Percentiles rank a stretch among this genome's conserved stretches.
phyloP scores from a whole-genome alignment of 805 yeast genomes.

The Wickerhamiella parazyma region DNA sequence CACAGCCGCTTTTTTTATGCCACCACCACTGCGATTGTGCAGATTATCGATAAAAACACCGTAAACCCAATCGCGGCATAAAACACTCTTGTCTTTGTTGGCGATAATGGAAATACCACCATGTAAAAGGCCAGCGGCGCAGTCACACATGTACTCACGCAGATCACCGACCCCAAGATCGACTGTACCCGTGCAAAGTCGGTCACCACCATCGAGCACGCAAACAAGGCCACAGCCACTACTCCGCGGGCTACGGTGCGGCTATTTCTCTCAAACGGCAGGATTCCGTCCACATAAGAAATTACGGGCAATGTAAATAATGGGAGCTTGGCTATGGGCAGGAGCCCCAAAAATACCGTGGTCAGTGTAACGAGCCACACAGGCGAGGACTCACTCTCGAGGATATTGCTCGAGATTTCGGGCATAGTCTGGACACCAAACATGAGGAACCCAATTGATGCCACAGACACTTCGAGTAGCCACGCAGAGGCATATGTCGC shows the following conservation, averaged over 20 bases:
- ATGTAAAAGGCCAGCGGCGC: constrained; percentile 65
- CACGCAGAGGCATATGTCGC: constrained; percentile 45
- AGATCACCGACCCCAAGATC: constrained; percentile 65
- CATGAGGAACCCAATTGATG: constrained; percentile 58
- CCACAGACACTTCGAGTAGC: constrained; percentile 45
- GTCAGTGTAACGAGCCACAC: constrained; percentile 35
- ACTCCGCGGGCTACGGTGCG: constrained; percentile 25
- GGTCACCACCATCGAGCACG: constrained; percentile 52
- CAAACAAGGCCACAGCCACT: constrained; percentile 32
- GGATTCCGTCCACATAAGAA: constrained; percentile 23
- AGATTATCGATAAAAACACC: not conserved
- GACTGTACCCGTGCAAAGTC: constrained; percentile 74
- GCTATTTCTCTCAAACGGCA: no score
- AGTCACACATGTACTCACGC: constrained; percentile 66
- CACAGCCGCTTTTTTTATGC: no score
- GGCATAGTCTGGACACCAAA: constrained; percentile 54
- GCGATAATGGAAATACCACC: not conserved
- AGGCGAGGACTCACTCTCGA: constrained; percentile 58
- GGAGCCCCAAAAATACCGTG: constrained; percentile 56
- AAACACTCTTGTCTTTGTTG: not conserved
- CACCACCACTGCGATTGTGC: constrained; percentile 2
- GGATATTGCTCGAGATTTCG: constrained; percentile 63
- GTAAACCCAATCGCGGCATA: not conserved
- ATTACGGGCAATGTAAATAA: constrained; percentile 71
- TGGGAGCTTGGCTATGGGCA: constrained; percentile 77